phyloP scores from a whole-genome alignment of 2,329 filamentous ascomycete species.

The Cladophialophora carrionii region DNA sequence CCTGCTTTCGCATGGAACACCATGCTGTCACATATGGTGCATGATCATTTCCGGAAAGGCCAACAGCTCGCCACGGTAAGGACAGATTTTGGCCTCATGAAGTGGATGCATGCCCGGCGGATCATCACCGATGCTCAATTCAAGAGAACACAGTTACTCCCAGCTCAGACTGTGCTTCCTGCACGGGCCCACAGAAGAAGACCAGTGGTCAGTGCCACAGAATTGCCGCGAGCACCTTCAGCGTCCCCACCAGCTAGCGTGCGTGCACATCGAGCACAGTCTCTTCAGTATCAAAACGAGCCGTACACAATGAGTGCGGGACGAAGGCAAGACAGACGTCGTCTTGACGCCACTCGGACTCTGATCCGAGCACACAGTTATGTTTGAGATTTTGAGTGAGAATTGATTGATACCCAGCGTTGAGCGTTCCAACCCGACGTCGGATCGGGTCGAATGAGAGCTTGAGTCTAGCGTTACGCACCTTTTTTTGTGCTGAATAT shows the following conservation, averaged over 20 bases:
- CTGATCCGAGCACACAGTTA: constrained; percentile 32
- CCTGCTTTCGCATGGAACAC: constrained; percentile 46
- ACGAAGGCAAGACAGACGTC: constrained; percentile 34
- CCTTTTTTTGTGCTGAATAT: background rate
- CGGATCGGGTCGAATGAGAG: background rate
- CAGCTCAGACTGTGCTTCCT: constrained; percentile 40
- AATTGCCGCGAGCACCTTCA: constrained; percentile 31
- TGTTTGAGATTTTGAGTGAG: constrained; percentile 18
- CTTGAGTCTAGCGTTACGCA: background rate
- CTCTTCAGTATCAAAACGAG: constrained; percentile 33
- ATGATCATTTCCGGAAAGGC: constrained; percentile 47
- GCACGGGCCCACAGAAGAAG: constrained; percentile 20
- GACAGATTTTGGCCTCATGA: constrained; percentile 52
- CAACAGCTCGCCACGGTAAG: constrained; percentile 47
- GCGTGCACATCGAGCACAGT: constrained; percentile 28
- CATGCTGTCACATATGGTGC: constrained; percentile 50
- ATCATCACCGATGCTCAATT: constrained; percentile 51
- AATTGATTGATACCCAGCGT: background rate
- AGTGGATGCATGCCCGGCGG: constrained; percentile 49
- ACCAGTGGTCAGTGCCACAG: constrained; percentile 12
- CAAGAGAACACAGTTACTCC: constrained; percentile 49
- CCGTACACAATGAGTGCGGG: constrained; percentile 35
- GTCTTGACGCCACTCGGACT: constrained; percentile 35
- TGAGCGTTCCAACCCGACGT: background rate
- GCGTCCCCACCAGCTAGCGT: constrained; percentile 27